Percentiles rank a stretch among this genome's conserved stretches.
Evolutionary conservation across 2,329 filamentous ascomycete genomes (phyloP).

Genomic region (Penicillium sp.): DNA sequence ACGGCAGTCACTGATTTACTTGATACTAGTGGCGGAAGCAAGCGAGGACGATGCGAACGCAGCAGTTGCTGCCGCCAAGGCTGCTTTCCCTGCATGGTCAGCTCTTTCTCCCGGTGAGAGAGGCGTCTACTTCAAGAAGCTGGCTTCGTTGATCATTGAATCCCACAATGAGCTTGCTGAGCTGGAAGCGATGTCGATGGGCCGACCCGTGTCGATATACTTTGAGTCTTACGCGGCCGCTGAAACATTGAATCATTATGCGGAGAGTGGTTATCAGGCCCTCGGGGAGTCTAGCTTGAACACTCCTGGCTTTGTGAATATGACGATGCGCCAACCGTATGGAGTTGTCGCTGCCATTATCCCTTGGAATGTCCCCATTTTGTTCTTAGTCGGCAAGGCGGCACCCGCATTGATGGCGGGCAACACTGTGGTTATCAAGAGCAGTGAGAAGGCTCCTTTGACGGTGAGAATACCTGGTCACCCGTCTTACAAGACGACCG

Average conservation of each 20-base stretch:
- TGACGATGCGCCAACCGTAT: conserved; percentile 31
- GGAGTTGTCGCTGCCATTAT: conserved; percentile 51
- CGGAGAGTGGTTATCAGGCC: conserved; percentile 20
- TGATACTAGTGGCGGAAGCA: conserved; percentile 20
- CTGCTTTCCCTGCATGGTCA: conserved; percentile 35
- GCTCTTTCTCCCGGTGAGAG: conserved; percentile 20
- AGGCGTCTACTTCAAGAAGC: conserved; percentile 29
- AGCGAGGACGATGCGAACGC: conserved; percentile 28
- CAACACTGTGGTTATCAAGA: conserved; percentile 64
- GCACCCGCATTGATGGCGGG: conserved; percentile 64
- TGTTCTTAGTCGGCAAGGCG: conserved; percentile 67
- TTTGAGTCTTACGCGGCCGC: conserved; percentile 17
- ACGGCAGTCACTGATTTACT: neutral
- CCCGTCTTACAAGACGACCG: neutral
- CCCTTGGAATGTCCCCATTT: conserved; percentile 53
- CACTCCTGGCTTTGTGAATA: conserved; percentile 18
- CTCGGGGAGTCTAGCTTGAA: conserved; percentile 22
- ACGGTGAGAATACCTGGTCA: conserved; percentile 45
- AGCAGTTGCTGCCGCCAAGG: conserved; percentile 34
- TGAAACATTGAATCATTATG: conserved; percentile 21
- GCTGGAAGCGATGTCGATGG: conserved; percentile 37
- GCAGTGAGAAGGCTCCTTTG: conserved; percentile 64
- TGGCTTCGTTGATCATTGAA: conserved; percentile 26
- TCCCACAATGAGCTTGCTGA: conserved; percentile 27
- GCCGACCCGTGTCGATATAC: conserved; percentile 27